Evolutionary conservation across 805 yeast species (phyloP).

Genomic region (Grigorovia yakushimaensis): DNA sequence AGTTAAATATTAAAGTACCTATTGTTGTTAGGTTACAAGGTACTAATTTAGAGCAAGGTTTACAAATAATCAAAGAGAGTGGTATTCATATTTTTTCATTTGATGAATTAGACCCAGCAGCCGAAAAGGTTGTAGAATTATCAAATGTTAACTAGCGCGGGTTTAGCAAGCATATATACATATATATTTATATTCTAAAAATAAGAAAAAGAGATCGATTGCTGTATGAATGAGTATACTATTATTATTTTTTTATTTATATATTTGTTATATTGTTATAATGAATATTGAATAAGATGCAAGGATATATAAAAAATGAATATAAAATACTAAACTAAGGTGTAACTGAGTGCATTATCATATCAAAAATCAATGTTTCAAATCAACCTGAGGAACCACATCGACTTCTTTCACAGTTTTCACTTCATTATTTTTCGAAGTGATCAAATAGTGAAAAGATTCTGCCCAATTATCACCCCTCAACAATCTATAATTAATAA

Average conservation of each 20-base stretch:
- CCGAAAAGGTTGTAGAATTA: constrained; percentile 83
- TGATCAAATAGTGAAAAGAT: constrained; percentile 46
- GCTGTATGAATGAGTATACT: background rate
- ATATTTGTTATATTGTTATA: background rate
- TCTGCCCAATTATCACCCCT: constrained; percentile 55
- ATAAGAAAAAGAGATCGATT: background rate
- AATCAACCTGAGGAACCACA: background rate
- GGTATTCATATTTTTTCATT: constrained; percentile 89
- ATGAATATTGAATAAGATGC: background rate
- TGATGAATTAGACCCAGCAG: constrained; percentile 94
- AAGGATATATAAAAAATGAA: background rate
- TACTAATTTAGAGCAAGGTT: constrained; percentile 86
- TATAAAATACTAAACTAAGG: background rate
- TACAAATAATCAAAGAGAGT: constrained; percentile 71
- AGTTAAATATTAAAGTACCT: constrained; percentile 83
- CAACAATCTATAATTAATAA: constrained; percentile 52
- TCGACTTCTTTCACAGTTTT: background rate
- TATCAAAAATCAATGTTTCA: background rate
- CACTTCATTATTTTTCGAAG: background rate
- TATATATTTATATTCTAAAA: background rate
- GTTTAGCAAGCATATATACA: background rate
- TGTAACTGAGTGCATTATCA: background rate
- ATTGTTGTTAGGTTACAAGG: constrained; percentile 98
- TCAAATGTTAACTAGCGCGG: constrained; percentile 18
- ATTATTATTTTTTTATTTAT: background rate